Evolutionary conservation across 805 yeast species (phyloP), one percentile per base, ranked within the genome.

Genomic region (Tetrapisispora taiwanensis): DNA sequence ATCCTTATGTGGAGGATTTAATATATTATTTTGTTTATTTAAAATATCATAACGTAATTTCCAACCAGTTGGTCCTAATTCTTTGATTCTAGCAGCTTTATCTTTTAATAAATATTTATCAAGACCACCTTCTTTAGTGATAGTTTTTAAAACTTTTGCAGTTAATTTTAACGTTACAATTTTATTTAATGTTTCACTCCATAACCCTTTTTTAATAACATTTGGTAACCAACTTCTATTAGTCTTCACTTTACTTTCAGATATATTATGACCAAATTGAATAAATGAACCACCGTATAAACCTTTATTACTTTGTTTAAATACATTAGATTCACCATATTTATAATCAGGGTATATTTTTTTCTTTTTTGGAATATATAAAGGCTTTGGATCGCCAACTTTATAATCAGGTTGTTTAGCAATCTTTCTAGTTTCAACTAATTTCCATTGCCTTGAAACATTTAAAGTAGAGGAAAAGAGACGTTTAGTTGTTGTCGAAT

Each of bases 11-110:
- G 66, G 63, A 47, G 71, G 69, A 48, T 65, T 66, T 15, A 35
- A 24, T 56, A 52, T 54, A 56, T 12, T 71, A 53, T 67, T 67
- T 55, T 65, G 58, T 46, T 63, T 62, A 54, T 65, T 66, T 56
- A 90, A 62, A 14, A 92, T 79, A 45, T 78, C 75, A 62, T 82
- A 89, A 58, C 90, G 81, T 52, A 92, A 71, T 54, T 76, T 76
- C 97, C 97, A 92, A 30, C 97, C 98, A 46, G 76, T 71, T 44
- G 89, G 82, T 0, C 98, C 98, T 58, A 92, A 69, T 61, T 92
- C 95, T 69, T 92, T 92, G 51, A 86, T 72, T 68, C 98, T 75
- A 3, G 95, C 94, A 6, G 94, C 71, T 52, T 84, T 86, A 47
- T 88, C 95, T 65, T 92, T 92, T 36, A 79, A 73, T 48, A 92